Evolutionary conservation across 2,329 filamentous ascomycete genomes (phyloP).

Genomic region (Elsinoe arachidis): DNA sequence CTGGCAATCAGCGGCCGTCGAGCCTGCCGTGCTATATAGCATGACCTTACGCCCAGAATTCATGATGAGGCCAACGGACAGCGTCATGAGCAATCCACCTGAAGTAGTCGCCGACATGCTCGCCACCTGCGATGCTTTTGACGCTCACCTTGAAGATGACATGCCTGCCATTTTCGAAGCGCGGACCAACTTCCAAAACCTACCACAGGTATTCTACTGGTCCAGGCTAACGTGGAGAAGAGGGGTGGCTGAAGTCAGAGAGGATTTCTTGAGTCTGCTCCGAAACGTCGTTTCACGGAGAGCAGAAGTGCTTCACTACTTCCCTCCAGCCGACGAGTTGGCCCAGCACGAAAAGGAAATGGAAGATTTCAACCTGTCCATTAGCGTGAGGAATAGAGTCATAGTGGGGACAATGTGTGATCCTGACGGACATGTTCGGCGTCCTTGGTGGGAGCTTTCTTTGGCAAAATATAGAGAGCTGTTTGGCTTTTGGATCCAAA

Average conservation of each 20-base stretch:
- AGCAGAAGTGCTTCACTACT: not conserved
- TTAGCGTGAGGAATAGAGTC: not conserved
- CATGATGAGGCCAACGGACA: not conserved
- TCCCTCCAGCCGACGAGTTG: not conserved
- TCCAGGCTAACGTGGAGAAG: not conserved
- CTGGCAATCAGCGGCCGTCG: constrained; percentile 25
- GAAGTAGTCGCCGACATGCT: not conserved
- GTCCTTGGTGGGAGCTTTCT: not conserved
- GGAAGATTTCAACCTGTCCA: not conserved
- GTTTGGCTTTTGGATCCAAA: not conserved
- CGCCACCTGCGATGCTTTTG: not conserved
- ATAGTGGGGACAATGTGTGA: not conserved
- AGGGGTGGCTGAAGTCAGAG: not conserved
- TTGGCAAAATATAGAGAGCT: not conserved
- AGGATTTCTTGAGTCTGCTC: not conserved
- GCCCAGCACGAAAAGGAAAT: not conserved
- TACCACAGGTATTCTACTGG: not conserved
- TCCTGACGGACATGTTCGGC: not conserved
- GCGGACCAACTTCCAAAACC: not conserved
- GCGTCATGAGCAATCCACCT: not conserved
- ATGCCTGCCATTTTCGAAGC: not conserved
- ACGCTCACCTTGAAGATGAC: not conserved
- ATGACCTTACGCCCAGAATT: not conserved
- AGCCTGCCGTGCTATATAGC: constrained; percentile 17
- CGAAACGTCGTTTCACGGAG: not conserved